Base-by-base conservation (phyloP, 2,329 filamentous ascomycete species). In the Pestalotiopsis fici region DNA sequence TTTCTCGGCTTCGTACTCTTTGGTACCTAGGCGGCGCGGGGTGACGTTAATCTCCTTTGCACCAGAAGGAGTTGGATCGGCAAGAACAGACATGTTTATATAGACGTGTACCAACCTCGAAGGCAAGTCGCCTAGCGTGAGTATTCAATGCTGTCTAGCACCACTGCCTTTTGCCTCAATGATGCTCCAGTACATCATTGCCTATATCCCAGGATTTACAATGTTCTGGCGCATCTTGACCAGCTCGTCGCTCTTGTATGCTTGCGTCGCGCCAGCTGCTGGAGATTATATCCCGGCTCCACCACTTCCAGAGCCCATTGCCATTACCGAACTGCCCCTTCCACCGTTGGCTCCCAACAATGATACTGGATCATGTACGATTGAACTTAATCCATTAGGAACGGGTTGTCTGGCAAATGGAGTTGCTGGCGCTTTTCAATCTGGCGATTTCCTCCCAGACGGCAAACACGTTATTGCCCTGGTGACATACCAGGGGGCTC, bases 401-500 rank as follows among this genome's bases (percentile, higher is more conserved):
- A 61, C 59, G 18, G 59, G 59, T 18, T 61, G 59, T 31, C 15
- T 61, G 0, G 64, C 67, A 21, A 39, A 62, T 21, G 59, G 28
- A 13, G 15, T 61, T 15, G 13, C 15, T 5, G 27, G 23, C 23
- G 65, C 63, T 12, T 28, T 70, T 18, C 77, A 80, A 65, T 70
- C 70, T 5, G 77, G 76, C 12, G 73, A 75, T 60, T 85, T 85
- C 56, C 71, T 79, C 0, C 80, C 82, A 0, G 81, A 85, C 63
- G 78, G 78, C n/a, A 77, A 80, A 0, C 82, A 85, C 68, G 76
- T 85, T 9, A 68, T 81, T 11, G 79, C 76, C 25, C 76, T 65
- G 4, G 75, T 82, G 12, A 78, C 76, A 13, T 85, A 83, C 63
- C 74, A 75, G 6, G 83, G 83, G 3, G 82, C 83, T 2, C 80